These are phyloP conservation scores for Coccomyxa subellipsoidea DNA, from an alignment of 163 green algal genomes.

Conservation along the genomic window DNA sequence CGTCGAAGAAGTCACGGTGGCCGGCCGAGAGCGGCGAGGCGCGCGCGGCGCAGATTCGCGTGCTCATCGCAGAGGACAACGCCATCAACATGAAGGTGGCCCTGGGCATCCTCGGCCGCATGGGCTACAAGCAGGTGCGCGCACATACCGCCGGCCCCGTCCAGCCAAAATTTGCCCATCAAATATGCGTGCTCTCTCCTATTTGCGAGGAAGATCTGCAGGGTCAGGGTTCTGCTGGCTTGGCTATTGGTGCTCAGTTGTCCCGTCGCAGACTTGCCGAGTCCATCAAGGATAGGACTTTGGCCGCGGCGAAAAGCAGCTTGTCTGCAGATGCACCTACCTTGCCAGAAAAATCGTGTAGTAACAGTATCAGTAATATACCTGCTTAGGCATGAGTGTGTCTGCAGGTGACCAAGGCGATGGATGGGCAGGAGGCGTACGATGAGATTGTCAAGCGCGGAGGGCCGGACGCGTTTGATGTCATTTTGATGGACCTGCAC, in stretches of 20 bases:
- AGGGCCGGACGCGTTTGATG: constrained; percentile 60
- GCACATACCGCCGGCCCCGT: no score
- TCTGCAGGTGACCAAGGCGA: constrained; percentile 30
- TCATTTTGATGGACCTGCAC: constrained; percentile 79
- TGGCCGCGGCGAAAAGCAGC: no score
- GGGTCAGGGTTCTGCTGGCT: no score
- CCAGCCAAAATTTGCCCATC: no score
- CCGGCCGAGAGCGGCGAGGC: not conserved
- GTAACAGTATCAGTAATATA: no score
- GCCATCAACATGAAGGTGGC: constrained; percentile 76
- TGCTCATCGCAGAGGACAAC: constrained; percentile 81
- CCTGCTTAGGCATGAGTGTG: not conserved
- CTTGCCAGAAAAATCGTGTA: no score
- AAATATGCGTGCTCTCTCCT: no score
- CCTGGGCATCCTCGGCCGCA: constrained; percentile 1
- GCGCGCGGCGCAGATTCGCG: constrained; percentile 29
- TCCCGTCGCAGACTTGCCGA: no score
- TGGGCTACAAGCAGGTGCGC: constrained; percentile 8
- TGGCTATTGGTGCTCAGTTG: no score
- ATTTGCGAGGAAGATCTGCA: no score
- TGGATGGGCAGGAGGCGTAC: constrained; percentile 56
- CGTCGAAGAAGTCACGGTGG: not conserved
- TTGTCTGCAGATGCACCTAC: no score
- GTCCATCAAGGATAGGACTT: no score
- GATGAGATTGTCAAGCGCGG: constrained; percentile 38